Evolutionary conservation across 352 stramenopile genomes (phyloP), one percentile per base, ranked within the genome.

Genomic region (Phytophthora kernoviae): DNA sequence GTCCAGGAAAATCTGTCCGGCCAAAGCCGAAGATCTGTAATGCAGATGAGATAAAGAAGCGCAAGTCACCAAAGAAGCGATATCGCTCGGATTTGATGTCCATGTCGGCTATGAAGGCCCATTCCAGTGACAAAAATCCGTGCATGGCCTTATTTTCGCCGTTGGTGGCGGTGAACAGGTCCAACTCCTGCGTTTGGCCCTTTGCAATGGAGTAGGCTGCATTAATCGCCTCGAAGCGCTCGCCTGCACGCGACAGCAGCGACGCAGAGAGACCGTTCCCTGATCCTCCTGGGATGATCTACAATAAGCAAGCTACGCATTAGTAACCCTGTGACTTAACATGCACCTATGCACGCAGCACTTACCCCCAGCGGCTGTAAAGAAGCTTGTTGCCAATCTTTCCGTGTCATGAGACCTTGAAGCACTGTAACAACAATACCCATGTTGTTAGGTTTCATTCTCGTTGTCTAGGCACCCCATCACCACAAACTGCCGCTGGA

Each of bases 101-200:
- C 59, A 93, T 81, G 52, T 93, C 79, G 17, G 82, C 81, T 47
- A 90, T 76, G 36, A 94, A 84, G 12, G 81, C 89, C 88, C 88
- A 97, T 59, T 93, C 81, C n/a, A 96, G 41, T 20, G 81, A 90
- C 51, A 96, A 58, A 58, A 96, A 95, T 21, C 81, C 87, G 66
- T 87, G 84, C 75, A 88, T 77, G 42, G 78, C 43, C 24, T 89
- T 65, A 15, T 75, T 54, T 26, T 77, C 56, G 44, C 62, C 63
- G 51, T 87, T 81, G 14, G 66, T 69, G 20, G 77, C 59, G 17
- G 68, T 80, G 34, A 84, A 75, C 39, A 93, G 59, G 55, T 95
- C 85, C 41, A 95, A 60, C 15, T 89, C 79, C 36, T 88, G 75
- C 2, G 73, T 37, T 17, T 58, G 61, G 20, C 87, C 85, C 50